Base-by-base conservation (phyloP, 768 basidiomycete genomes). In the Suillus bovinus region DNA sequence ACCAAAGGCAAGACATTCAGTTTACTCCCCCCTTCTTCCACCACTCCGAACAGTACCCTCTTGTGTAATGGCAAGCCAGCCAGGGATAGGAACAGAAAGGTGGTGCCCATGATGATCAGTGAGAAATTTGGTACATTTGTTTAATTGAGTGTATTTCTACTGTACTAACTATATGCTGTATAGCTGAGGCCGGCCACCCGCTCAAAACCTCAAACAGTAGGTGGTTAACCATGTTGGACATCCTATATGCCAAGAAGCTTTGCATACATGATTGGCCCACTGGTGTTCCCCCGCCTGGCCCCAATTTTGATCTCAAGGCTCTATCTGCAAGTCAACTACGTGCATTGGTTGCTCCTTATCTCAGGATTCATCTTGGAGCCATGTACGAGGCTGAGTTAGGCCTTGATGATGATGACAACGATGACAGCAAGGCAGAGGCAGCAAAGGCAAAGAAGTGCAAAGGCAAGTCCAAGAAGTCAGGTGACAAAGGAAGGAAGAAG, bases 311-410 rank as follows among this genome's bases (percentile, higher is more conserved):
- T 31, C 49, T 50, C 2, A 50, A 50, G 17, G 29, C 49, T 50
- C 29, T 50, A 29, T 50, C 29, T 2, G 17, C 29, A 17, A 50
- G 49, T 50, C 49, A 50, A 17, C 17, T 50, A 29, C 5, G 6
- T 50, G 49, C 49, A 20, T 50, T 50, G 29, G 49, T 50, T 0
- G 49, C 4, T 50, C 29, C 17, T 4, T 50, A 50, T 50, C 49
- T 50, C 4, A 50, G 49, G 49, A 4, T 20, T 17, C 49, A 50
- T 29, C 49, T 50, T 31, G 49, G 29, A 29, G 49, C 9, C 0
- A 50, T 50, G 49, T 50, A 50, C 17, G 17, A 50, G 49, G 49
- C 49, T 20, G 29, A 50, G 27, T 50, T 50, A 29, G 49, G 29
- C 2, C 49, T 29, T 29, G 49, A 50, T 2, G 8, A 49, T 3